These are phyloP conservation scores for Rhizophlyctis rosea DNA, from an alignment of 192 early-diverging fungal genomes.

Conservation along the genomic window DNA sequence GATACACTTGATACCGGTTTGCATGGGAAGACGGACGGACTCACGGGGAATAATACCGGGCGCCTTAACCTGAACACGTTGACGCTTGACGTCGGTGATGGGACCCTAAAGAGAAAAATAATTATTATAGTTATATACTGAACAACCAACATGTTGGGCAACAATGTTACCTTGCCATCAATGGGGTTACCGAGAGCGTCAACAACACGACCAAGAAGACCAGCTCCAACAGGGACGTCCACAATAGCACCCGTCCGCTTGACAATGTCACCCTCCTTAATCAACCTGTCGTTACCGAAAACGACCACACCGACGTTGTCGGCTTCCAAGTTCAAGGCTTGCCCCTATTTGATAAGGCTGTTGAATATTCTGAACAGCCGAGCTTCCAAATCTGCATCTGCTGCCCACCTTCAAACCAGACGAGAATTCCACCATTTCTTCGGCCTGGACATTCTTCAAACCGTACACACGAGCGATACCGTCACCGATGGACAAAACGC, in stretches of 20 bases:
- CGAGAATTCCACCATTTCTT: slow-evolving; percentile 99
- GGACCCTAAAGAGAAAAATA: slow-evolving; percentile 60
- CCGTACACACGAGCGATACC: slow-evolving; percentile 99
- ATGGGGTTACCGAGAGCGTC: slow-evolving; percentile 99
- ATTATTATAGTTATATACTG: background rate
- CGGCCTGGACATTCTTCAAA: slow-evolving; percentile 96
- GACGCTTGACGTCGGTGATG: slow-evolving; percentile 76
- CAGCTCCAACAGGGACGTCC: slow-evolving; percentile 95
- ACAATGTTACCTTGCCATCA: slow-evolving; percentile 76
- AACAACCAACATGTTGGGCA: background rate
- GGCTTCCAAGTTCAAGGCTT: slow-evolving; percentile 99
- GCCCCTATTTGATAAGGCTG: slow-evolving; percentile 66
- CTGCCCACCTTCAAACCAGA: slow-evolving; percentile 86
- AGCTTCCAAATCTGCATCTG: background rate
- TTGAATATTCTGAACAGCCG: background rate
- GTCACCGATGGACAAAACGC: slow-evolving; percentile 99
- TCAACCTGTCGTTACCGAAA: slow-evolving; percentile 99
- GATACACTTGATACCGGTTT: slow-evolving; percentile 99
- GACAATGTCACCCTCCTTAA: slow-evolving; percentile 99
- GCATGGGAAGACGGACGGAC: slow-evolving; percentile 99
- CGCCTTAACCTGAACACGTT: slow-evolving; percentile 98
- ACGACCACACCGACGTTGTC: slow-evolving; percentile 99
- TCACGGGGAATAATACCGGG: slow-evolving; percentile 99
- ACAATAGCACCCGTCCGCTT: slow-evolving; percentile 99
- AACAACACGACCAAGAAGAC: slow-evolving; percentile 95